Base-by-base conservation (phyloP, 106 monocot species). In the Cymbidium sinense region DNA sequence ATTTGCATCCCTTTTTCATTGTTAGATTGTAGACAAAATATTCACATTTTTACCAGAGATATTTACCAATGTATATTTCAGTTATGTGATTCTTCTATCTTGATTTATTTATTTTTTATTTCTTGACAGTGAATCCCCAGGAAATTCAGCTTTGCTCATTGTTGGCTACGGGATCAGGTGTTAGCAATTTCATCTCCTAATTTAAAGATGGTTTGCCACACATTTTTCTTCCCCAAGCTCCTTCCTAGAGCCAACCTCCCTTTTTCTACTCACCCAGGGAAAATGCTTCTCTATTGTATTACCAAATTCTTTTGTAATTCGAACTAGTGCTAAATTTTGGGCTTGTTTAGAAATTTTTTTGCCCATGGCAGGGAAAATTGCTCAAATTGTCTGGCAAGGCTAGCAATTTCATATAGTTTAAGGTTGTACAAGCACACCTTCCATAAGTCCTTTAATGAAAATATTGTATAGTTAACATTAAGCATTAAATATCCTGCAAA, bases 291-390 rank as follows among this genome's bases (percentile, higher is more conserved):
- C 23, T 27, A 62, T 62, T 62, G 61, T 27, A 62, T 31, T 31
- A 67, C 67, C 67, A 67, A 67, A 67, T 67, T 67, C 67, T 67
- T 67, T 67, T 67, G 67, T 67, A 67, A 67, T 67, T 67, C 33
- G 67, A 67, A 67, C 31, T 67, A 67, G 29, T 67, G 67, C 67
- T 34, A 17, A 67, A 67, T 67, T 67, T 67, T 67, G 67, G 67
- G 67, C 33, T 30, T 67, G 67, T 62, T 67, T 67, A 67, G 31
- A 67, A n/a, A 31, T 34, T 67, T 67, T 64, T 67, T 67, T 67
- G 67, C 67, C 67, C 29, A 33, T 31, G 64, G 67, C 67, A 33
- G 67, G 67, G 67, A 67, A 67, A 33, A 33, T 31, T 33, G 67
- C 67, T 67, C 33, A 67, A 67, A 33, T 29, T 67, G 29, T 67